phyloP scores from a whole-genome alignment of 257 asterid species.

The Solanum ossicruentum region DNA sequence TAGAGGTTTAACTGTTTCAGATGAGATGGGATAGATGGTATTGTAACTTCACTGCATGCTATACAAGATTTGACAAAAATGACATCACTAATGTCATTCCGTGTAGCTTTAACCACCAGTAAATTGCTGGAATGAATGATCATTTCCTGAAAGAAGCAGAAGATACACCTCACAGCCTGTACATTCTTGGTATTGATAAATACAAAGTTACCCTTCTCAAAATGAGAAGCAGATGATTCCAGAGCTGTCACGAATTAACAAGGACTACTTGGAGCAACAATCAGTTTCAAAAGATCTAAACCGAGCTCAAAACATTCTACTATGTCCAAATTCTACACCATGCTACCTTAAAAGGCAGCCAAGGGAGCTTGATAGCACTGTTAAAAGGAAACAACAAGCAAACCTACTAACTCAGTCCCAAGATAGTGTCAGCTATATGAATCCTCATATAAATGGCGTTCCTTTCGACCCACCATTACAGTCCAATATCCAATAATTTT shows the following conservation, averaged over 20 bases:
- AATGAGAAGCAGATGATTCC: not conserved
- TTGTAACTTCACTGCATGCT: conserved; percentile 75
- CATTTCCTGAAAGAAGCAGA: conserved; percentile 46
- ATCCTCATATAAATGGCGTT: not conserved
- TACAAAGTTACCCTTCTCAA: not conserved
- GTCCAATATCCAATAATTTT: not conserved
- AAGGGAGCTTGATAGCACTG: not conserved
- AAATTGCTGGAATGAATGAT: conserved; percentile 68
- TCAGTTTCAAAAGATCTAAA: not conserved
- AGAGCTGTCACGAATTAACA: not conserved
- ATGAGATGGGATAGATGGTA: conserved; percentile 49
- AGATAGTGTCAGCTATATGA: not conserved
- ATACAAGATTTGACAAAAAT: conserved; percentile 65
- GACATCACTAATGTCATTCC: conserved; percentile 25
- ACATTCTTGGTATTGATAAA: not conserved
- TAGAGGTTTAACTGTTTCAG: conserved; percentile 62
- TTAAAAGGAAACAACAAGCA: not conserved
- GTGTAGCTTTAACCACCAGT: conserved; percentile 57
- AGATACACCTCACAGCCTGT: not conserved
- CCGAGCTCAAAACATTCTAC: not conserved
- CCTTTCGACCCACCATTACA: not conserved
- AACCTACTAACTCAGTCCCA: not conserved
- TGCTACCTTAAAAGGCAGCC: not conserved
- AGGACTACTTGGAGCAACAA: not conserved
- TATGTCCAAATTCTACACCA: not conserved